These are phyloP conservation scores for Daldinia concentrica DNA, from an alignment of 495 filamentous ascomycete genomes.

Conservation along the genomic window DNA sequence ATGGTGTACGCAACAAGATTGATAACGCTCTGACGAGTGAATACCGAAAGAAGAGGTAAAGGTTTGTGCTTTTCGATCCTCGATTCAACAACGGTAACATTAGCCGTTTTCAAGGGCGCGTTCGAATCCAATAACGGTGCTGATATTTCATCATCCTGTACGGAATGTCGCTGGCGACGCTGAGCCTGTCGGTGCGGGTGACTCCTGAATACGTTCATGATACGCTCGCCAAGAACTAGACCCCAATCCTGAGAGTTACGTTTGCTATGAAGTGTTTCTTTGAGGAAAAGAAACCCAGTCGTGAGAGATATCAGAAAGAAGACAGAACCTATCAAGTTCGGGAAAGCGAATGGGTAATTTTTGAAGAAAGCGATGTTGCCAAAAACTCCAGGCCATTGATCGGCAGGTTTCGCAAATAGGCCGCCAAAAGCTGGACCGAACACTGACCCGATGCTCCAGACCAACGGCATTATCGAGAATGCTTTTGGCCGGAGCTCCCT, in stretches of 20 bases:
- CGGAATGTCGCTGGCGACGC: conserved; percentile 49
- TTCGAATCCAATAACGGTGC: conserved; percentile 50
- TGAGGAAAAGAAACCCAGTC: conserved; percentile 75
- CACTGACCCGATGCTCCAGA: conserved; percentile 83
- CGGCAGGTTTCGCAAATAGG: conserved; percentile 79
- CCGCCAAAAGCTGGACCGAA: conserved; percentile 91
- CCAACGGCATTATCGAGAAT: conserved; percentile 85
- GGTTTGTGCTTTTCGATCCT: conserved; percentile 41
- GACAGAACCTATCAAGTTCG: conserved; percentile 76
- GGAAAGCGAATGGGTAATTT: conserved; percentile 80
- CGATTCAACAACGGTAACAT: conserved; percentile 22
- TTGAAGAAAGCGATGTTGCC: conserved; percentile 71
- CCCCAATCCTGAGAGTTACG: conserved; percentile 74
- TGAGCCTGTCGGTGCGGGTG: conserved; percentile 42
- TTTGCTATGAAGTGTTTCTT: conserved; percentile 77
- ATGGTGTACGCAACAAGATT: conserved; percentile 80
- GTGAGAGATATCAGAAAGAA: conserved; percentile 79
- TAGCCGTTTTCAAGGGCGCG: conserved; percentile 48
- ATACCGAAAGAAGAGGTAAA: conserved; percentile 70
- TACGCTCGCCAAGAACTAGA: conserved; percentile 67
- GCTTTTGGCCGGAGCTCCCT: conserved; percentile 82
- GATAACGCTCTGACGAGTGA: conserved; percentile 77
- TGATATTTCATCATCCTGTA: conserved; percentile 55
- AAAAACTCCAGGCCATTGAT: conserved; percentile 73
- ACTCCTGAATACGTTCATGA: conserved; percentile 50